Base-by-base conservation (phyloP, 805 yeast species). In the Kluyveromyces wickerhamii region DNA sequence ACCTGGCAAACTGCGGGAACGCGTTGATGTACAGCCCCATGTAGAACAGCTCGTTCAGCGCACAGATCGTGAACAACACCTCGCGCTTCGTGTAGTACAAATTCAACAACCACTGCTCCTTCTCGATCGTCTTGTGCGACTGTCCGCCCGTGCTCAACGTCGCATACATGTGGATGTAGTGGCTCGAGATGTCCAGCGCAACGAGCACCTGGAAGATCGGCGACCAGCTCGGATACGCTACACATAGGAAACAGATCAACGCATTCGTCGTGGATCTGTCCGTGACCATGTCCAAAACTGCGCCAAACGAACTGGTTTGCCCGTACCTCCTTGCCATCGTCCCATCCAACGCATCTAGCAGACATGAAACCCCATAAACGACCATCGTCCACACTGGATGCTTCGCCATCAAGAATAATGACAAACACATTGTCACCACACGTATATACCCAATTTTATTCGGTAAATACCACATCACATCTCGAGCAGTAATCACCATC, bases 151-250 rank as follows among this genome's bases (percentile, higher is more conserved):
- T 66, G 35, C 78, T 71, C 48, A 88, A 66, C 63, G 86, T 82
- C 27, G 97, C 95, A 59, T 88, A 88, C 98, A 92, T 92, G 65
- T 92, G 98, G 83, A 92, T 84, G 64, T 92, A 92, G 58, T 92
- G 99, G 34, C 94, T 82, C 2, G 96, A 87, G 49, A 92, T 70
- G 53, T 83, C 94, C 48, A 92, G 66, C 8, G 94, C 81, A 33
- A 88, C 77, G 47, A 92, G 67, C 17, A 84, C 48, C 63, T 92
- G 99, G 78, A 89, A 88, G 7, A 77, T 32, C 9, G 56, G 52
- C 25, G 51, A 47, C 38, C 44, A 52, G n/a, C 35, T 49, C 6
- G 96, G 96, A 52, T 84, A 89, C 30, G 82, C 65, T 23, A 83
- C 77, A 45, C 92, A 75, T 38, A 92, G 67, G 58, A 73, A 92